phyloP scores from a whole-genome alignment of 495 filamentous ascomycete species.

The Penicillium turbatum region DNA sequence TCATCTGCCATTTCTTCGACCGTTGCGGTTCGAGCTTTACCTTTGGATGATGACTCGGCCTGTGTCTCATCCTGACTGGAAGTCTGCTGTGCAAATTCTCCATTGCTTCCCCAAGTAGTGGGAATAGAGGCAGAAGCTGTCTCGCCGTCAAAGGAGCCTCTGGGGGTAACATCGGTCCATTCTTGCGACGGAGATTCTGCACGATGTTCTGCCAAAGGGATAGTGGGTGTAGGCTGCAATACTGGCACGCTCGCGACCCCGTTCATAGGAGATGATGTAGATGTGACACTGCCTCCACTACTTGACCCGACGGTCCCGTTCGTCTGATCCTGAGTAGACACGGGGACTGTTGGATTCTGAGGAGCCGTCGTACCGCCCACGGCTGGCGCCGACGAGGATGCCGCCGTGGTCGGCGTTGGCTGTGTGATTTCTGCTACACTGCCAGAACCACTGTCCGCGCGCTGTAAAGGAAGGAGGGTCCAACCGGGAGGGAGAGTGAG shows the following conservation, averaged over 20 bases:
- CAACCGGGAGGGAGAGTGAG: constrained; percentile 71
- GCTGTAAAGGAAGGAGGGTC: constrained; percentile 65
- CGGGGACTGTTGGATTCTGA: background rate
- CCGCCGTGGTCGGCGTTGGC: constrained; percentile 13
- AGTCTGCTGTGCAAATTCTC: background rate
- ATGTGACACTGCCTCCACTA: background rate
- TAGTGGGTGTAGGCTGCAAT: constrained; percentile 8
- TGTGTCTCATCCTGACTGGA: background rate
- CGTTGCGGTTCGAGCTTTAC: constrained; percentile 44
- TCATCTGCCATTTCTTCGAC: constrained; percentile 49
- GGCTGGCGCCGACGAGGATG: background rate
- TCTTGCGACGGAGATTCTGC: constrained; percentile 34
- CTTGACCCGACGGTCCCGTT: background rate
- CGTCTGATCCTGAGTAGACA: background rate
- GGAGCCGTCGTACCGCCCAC: background rate
- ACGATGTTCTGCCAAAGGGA: constrained; percentile 12
- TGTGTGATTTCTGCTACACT: constrained; percentile 1
- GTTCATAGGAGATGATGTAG: constrained; percentile 11
- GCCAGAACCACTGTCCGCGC: constrained; percentile 30
- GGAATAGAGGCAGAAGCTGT: constrained; percentile 10
- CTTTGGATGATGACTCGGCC: constrained; percentile 29
- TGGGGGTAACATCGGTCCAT: constrained; percentile 34
- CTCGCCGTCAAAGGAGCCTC: constrained; percentile 16
- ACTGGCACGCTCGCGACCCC: background rate
- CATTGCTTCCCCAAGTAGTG: constrained; percentile 16